Conservation (phyloP, 148 eudicot genomes). For the Rhododendron henanense region DNA sequence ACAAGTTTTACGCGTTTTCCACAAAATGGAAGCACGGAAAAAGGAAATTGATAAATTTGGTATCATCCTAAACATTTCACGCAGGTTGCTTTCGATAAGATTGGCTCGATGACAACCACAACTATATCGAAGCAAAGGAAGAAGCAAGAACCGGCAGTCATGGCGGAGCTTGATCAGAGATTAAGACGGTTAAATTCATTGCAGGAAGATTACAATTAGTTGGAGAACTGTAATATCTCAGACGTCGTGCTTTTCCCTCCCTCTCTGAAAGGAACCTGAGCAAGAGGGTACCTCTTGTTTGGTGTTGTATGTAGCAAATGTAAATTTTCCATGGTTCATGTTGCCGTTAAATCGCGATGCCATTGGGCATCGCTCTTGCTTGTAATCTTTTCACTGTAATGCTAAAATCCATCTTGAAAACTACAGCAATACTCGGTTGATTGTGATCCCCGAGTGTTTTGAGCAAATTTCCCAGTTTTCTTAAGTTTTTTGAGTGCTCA, state of each 20-base stretch:
- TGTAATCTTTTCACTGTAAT: neutral
- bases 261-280: conserved; percentile 6
- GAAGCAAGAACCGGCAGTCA: conserved; percentile 93
- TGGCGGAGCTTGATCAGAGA: conserved; percentile 92
- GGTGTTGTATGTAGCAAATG: neutral
- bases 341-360: neutral
- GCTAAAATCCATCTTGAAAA: neutral
- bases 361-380: neutral
- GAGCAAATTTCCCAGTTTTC: neutral
- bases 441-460: neutral
- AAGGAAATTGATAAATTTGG: neutral
- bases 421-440: neutral
- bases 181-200: conserved; percentile 63
- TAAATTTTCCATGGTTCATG: neutral
- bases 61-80: neutral
- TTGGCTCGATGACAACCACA: conserved; percentile 71
- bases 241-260: neutral
- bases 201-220: conserved; percentile 25
- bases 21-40: neutral
- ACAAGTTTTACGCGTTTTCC: neutral
- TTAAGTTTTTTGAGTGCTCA: neutral
- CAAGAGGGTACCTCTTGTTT: conserved; percentile 6
- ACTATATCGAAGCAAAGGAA: conserved; percentile 83
- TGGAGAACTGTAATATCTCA: neutral
- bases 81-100: conserved; percentile 84